These are phyloP conservation scores for Wickerhamiella slavikovae DNA, from an alignment of 805 yeast genomes.

Conservation along the genomic window DNA sequence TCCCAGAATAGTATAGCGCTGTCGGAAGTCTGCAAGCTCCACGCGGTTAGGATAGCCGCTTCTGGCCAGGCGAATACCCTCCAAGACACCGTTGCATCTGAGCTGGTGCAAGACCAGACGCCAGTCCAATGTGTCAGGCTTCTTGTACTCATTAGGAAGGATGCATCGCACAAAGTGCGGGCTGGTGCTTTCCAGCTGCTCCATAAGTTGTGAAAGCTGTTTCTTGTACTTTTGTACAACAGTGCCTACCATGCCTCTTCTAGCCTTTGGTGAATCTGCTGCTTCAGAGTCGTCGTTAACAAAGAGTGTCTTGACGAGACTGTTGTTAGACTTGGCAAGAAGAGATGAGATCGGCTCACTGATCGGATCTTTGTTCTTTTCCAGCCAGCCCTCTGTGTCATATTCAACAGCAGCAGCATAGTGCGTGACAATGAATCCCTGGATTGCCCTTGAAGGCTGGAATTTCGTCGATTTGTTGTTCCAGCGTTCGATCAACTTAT, in stretches of 20 bases:
- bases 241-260: slow-evolving; percentile 37
- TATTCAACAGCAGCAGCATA: slow-evolving; percentile 97
- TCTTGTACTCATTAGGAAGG: slow-evolving; percentile 64
- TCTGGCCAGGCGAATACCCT: slow-evolving; percentile 92
- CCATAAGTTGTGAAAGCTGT: slow-evolving; percentile 53
- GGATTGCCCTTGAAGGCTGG: slow-evolving; percentile 48
- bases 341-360: slow-evolving; percentile 51
- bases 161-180: slow-evolving; percentile 97
- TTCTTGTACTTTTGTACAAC: slow-evolving; percentile 80
- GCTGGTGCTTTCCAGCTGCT: slow-evolving; percentile 54
- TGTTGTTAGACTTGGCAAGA: slow-evolving; percentile 34
- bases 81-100: slow-evolving; percentile 92
- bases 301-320: slow-evolving; percentile 37
- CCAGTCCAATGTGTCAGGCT: slow-evolving; percentile 52
- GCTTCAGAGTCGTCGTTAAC: slow-evolving; percentile 8
- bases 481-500: slow-evolving; percentile 53
- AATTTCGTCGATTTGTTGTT: slow-evolving; percentile 34
- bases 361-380: slow-evolving; percentile 85
- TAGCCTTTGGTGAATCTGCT: slow-evolving; percentile 4
- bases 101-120: slow-evolving; percentile 67
- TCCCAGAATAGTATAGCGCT: slow-evolving; percentile 53
- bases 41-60: slow-evolving; percentile 93
- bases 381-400: slow-evolving; percentile 78
- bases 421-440: slow-evolving; percentile 70
- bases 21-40: slow-evolving; percentile 58